These are phyloP conservation scores for Stygiomarasmius scandens DNA, from an alignment of 1,284 basidiomycete genomes.

Conservation along the genomic window DNA sequence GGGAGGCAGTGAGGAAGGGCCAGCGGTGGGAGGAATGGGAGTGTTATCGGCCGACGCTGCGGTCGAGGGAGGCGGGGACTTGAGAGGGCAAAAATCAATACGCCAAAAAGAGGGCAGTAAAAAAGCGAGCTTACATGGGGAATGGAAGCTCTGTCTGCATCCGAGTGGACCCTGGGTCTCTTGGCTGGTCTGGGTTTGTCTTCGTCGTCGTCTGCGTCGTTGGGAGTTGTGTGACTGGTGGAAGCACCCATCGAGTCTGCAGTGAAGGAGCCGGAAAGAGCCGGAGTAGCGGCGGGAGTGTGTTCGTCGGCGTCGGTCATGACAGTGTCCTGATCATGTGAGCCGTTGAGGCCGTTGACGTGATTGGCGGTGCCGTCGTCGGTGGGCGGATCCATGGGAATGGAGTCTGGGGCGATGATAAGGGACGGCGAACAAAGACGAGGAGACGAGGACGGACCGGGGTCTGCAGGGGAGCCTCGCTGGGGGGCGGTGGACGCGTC, in stretches of 20 bases:
- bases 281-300: constrained; percentile 42
- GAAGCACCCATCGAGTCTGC: constrained; percentile 44
- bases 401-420: constrained; percentile 13
- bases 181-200: constrained; percentile 69
- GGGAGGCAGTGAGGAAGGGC: constrained; percentile 26
- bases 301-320: constrained; percentile 50
- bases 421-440: constrained; percentile 22
- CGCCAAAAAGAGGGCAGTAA: constrained; percentile 49
- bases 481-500: constrained; percentile 47
- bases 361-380: constrained; percentile 20
- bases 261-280: constrained; percentile 39
- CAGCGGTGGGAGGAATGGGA: constrained; percentile 36
- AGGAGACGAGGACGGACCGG: constrained; percentile 44
- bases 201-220: constrained; percentile 46
- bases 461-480: constrained; percentile 46
- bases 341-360: constrained; percentile 22
- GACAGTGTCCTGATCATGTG: constrained; percentile 45
- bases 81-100: constrained; percentile 49
- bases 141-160: constrained; percentile 55
- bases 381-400: constrained; percentile 41
- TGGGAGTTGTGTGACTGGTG: constrained; percentile 46
- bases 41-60: constrained; percentile 36
- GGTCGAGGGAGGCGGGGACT: constrained; percentile 51
- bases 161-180: constrained; percentile 49
- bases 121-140: constrained; percentile 62